Conservation (phyloP, 441 rosid species). For the Viola pubescens region DNA sequence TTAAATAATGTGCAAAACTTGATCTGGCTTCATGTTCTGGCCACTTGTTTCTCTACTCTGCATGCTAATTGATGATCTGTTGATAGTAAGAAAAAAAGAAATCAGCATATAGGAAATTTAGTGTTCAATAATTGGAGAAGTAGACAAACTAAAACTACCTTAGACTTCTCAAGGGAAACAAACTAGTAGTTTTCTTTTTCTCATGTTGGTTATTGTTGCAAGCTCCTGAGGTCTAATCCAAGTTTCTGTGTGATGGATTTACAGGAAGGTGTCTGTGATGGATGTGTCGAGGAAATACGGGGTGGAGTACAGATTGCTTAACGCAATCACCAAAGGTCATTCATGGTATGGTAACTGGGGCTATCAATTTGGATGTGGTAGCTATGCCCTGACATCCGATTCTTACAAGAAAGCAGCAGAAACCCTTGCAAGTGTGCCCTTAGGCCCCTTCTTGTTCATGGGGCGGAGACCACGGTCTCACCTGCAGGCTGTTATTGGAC, state of each 20-base stretch:
- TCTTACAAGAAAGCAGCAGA: slow-evolving; percentile 41
- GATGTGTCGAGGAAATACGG: slow-evolving; percentile 64
- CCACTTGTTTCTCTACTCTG: too few relatives aligned
- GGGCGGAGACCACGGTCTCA: slow-evolving; percentile 32
- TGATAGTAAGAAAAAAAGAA: too few relatives aligned
- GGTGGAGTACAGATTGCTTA: slow-evolving; percentile 49
- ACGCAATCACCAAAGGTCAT: slow-evolving; percentile 42
- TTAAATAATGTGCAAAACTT: too few relatives aligned
- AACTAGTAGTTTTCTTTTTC: too few relatives aligned
- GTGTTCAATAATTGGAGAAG: too few relatives aligned
- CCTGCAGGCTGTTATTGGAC: slow-evolving; percentile 38
- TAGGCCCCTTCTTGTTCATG: slow-evolving; percentile 35
- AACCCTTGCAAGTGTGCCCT: slow-evolving; percentile 37
- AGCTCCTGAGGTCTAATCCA: too few relatives aligned
- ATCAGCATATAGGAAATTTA: too few relatives aligned
- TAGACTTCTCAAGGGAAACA: too few relatives aligned
- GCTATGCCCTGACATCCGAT: slow-evolving; percentile 47
- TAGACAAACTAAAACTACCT: too few relatives aligned
- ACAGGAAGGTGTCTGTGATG: slow-evolving; percentile 60
- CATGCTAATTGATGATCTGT: too few relatives aligned
- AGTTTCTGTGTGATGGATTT: not conserved
- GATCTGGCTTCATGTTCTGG: too few relatives aligned
- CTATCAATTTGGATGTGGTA: slow-evolving; percentile 49
- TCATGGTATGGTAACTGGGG: slow-evolving; percentile 71
- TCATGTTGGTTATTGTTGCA: too few relatives aligned